Evolutionary conservation across 305 asterid genomes (phyloP), one percentile per base, ranked within the genome.

Genomic region (Fraxinus albicans): DNA sequence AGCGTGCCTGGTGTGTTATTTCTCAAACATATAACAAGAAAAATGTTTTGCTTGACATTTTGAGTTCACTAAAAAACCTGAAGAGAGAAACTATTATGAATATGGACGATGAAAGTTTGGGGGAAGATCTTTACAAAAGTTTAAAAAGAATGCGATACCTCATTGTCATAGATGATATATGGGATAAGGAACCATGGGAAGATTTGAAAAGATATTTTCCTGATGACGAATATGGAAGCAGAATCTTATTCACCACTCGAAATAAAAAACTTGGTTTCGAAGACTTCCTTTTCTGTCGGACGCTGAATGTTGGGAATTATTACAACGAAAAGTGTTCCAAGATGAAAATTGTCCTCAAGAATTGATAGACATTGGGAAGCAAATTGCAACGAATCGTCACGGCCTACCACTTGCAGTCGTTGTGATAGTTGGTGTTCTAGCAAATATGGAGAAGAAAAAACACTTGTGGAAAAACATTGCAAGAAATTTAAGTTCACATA

Each of bases 101-200:
- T 12, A n/a, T 47, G 78, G 35, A 3, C 0, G 47, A 63, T 29
- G 81, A 63, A 21, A 53, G 12, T 7, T 60, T 82, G 34, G 77
- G 13, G 2, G 60, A 38, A n/a, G 17, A 38, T 10, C 42, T 82
- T 23, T 67, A 33, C 35, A 50, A 4, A 42, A 23, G 35, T 47
- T 9, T 73, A 5, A 19, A 21, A 44, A 58, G 60, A 72, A 50
- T 8, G 27, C 36, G 84, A 81, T 81, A 73, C 55, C 35, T 73
- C 6, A 13, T 81, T 21, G 80, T 81, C 1, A 47, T 81, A 15
- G 84, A 81, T 73, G 80, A 73, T 21, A 44, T 81, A 72, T 73
- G 84, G 74, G 76, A 67, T 50, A 47, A 58, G 6, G 0, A 0
- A 7, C 3, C 55, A 10, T 73, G 72, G 78, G 53, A 72, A 31